These are phyloP conservation scores for Syzygium aromaticum DNA, from an alignment of 345 rosid species.

Conservation along the genomic window DNA sequence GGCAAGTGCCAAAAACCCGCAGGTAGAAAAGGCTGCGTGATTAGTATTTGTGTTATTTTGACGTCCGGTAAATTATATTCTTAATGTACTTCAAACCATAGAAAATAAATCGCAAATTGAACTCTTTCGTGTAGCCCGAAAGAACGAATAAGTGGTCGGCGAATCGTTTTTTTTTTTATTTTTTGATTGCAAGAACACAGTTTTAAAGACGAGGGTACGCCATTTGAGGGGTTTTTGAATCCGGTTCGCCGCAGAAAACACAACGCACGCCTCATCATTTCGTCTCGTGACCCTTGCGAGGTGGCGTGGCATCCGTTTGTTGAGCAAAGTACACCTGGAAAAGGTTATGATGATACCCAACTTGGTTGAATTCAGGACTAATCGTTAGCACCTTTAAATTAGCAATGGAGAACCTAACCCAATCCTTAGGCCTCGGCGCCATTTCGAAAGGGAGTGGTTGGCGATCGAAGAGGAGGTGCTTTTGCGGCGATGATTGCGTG, in stretches of 20 bases:
- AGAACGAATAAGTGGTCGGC: not conserved
- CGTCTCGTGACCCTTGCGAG: not conserved
- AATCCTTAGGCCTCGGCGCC: not conserved
- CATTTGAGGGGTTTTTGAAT: not conserved
- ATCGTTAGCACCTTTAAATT: not conserved
- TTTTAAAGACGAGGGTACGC: not conserved
- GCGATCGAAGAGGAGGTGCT: not conserved
- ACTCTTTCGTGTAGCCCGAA: not conserved
- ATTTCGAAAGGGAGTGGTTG: not conserved
- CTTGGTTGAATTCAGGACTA: not conserved
- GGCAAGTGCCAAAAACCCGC: not conserved
- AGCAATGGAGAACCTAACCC: not conserved
- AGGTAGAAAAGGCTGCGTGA: not conserved
- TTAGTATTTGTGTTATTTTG: not conserved
- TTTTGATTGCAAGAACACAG: not conserved
- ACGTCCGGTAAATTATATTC: not conserved
- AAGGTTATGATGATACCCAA: not conserved
- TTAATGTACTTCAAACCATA: not conserved
- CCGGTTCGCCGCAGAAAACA: not conserved
- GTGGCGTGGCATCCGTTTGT: not conserved
- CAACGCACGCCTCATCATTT: not conserved
- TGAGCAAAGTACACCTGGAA: not conserved
- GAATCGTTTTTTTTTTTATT: accelerated
- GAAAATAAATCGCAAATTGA: not conserved
- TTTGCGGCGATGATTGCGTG: too few species aligned